Percentiles rank a stretch among this genome's conserved stretches.
Conservation (phyloP, 768 basidiomycete genomes). For the Leucocoprinus birnbaumii region DNA sequence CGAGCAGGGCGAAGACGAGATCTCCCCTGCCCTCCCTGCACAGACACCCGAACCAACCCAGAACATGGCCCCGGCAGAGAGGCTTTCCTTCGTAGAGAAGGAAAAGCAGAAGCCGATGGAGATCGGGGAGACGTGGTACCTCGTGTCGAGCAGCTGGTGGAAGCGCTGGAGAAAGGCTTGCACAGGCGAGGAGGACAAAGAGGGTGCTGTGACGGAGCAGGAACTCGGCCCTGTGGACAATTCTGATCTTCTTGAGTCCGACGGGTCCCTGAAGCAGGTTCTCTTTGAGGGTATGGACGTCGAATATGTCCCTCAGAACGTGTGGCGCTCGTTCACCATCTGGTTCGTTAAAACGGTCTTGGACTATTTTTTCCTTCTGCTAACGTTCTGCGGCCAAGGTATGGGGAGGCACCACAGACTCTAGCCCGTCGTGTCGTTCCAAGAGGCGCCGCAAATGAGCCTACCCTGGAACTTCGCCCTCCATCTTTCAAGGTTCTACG, state of each 20-base stretch:
- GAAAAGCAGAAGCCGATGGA: constrained; percentile 48
- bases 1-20: constrained; percentile 46
- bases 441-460: constrained; percentile 47
- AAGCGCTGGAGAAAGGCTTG: constrained; percentile 74
- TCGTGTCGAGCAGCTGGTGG: constrained; percentile 72
- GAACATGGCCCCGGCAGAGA: constrained; percentile 38
- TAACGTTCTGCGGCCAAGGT: constrained; percentile 44
- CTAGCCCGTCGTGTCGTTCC: constrained; percentile 68
- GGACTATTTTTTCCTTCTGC: constrained; percentile 1
- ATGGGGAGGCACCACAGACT: constrained; percentile 54
- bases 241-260: constrained; percentile 53
- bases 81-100: constrained; percentile 46
- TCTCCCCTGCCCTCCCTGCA: constrained; percentile 24
- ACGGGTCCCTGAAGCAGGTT: constrained; percentile 41
- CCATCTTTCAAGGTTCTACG: constrained; percentile 57
- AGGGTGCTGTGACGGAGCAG: constrained; percentile 56
- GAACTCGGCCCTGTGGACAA: constrained; percentile 80
- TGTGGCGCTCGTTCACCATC: constrained; percentile 62
- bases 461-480: constrained; percentile 70
- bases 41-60: constrained; percentile 18
- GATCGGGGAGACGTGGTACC: constrained; percentile 75
- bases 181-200: constrained; percentile 65
- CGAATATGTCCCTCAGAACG: constrained; percentile 69
- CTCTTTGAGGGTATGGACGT: constrained; percentile 65
- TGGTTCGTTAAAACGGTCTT: constrained; percentile 52